Conservation (phyloP, 2,329 filamentous ascomycete species). For the Aspergillus sp. region DNA sequence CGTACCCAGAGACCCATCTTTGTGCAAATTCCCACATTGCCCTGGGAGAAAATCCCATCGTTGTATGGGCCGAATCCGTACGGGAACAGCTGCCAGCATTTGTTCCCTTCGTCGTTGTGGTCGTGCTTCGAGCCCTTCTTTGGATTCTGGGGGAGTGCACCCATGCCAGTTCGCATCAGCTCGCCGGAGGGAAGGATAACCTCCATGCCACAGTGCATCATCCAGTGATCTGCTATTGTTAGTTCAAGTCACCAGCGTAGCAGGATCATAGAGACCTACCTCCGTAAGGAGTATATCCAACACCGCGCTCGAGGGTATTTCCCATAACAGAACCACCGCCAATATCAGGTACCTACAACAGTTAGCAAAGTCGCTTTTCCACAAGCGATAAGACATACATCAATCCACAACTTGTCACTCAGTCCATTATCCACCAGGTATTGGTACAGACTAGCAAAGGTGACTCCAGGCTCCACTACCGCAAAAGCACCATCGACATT, state of each 20-base stretch:
- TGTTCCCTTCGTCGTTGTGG: not conserved
- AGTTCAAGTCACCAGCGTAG: not conserved
- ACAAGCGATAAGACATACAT: no score
- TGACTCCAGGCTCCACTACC: slow-evolving; percentile 58
- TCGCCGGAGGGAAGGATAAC: slow-evolving; percentile 49
- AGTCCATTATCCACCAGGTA: not conserved
- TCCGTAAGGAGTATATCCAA: slow-evolving; percentile 44
- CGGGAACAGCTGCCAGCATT: slow-evolving; percentile 20
- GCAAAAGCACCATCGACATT: slow-evolving; percentile 52
- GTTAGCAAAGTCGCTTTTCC: no score
- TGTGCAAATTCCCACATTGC: slow-evolving; percentile 53
- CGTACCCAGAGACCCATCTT: slow-evolving; percentile 55
- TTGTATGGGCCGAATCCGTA: slow-evolving; percentile 41
- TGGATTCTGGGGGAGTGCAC: slow-evolving; percentile 26
- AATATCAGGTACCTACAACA: slow-evolving; percentile 20
- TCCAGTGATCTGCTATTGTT: not conserved
- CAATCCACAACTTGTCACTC: not conserved
- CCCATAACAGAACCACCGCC: slow-evolving; percentile 46
- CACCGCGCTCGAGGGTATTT: slow-evolving; percentile 48
- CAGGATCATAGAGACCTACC: no score
- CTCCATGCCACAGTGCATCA: slow-evolving; percentile 39
- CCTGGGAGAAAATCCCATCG: slow-evolving; percentile 53
- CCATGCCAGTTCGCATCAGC: slow-evolving; percentile 49
- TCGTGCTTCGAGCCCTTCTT: not conserved
- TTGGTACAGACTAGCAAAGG: slow-evolving; percentile 54